phyloP scores from a whole-genome alignment of 148 eudicot species.

The Pouteria glomerata region DNA sequence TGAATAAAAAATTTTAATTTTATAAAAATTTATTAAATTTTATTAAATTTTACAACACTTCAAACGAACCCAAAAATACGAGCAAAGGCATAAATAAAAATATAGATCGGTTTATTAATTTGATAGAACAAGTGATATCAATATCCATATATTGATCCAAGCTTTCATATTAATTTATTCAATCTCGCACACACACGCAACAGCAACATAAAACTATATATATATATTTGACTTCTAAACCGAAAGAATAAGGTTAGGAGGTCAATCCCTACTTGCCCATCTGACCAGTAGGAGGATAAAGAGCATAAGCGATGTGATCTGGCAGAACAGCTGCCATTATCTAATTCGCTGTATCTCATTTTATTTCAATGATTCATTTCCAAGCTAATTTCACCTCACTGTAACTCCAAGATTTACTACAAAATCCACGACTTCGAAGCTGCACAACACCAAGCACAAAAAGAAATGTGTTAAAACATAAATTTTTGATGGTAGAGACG shows the following conservation, averaged over 20 bases:
- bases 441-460: conserved; percentile 3
- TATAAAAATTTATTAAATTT: too few species aligned
- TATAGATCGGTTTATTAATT: neutral
- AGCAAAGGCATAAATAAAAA: neutral
- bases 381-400: too few species aligned
- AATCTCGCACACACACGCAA: too few species aligned
- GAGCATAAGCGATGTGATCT: neutral
- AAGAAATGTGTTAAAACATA: neutral
- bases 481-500: neutral
- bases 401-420: too few species aligned
- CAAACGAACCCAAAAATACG: too few species aligned
- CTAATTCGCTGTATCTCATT: too few species aligned
- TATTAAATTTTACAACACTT: too few species aligned
- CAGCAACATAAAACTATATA: too few species aligned
- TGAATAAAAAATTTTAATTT: too few species aligned
- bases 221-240: neutral
- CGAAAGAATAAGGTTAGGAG: neutral
- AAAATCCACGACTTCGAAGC: conserved; percentile 10
- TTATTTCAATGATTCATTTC: too few species aligned
- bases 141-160: neutral
- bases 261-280: neutral
- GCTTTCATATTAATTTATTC: neutral
- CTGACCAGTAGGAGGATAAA: neutral
- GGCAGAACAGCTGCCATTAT: neutral
- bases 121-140: too few species aligned